Base-by-base conservation (phyloP, 352 stramenopile genomes). In the Blastocystis sp. region DNA sequence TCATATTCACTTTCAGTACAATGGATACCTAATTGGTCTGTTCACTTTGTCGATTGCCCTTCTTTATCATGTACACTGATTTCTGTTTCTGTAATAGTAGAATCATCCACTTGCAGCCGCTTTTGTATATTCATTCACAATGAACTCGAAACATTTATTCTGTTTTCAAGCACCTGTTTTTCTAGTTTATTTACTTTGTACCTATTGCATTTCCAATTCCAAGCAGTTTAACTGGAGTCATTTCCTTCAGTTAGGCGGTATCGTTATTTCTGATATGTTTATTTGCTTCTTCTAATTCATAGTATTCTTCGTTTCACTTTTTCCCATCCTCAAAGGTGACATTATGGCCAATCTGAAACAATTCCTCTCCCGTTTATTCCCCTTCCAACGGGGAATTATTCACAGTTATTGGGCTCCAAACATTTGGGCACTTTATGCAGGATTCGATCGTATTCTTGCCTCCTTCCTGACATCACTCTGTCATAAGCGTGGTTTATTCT, bases 1-100 rank as follows among this genome's bases (percentile, higher is more conserved):
- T 92, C 96, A 99, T 92, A 95, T 99, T 54, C 97, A 99, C 91
- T 99, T 99, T 92, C 96, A 99, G 91, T 99, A 99, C 93, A 99
- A 99, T 90, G 96, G 96, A 17, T 95, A 98, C 92, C 91, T 99
- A 22, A 92, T 98, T 6, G 96, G 96, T 0, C 90, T 98, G 84
- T 91, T 98, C 44, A 93, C 98, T 48, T 91, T 97, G 57, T 98
- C 95, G 5, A 90, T 97, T 40, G 93, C 78, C 19, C 93, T 80
- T 84, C 90, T 94, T 27, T 59, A 51, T 15, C 9, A 58, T 6
- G 54, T 64, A 58, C 73, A 92, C n/a, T n/a, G n/a, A n/a, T n/a
- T n/a, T n/a, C n/a, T n/a, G n/a, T n/a, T 57, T 62, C 37, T 11
- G 19, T 3, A 24, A 30, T 59, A 35, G 22, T 54, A 81, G 70